Percentiles rank a stretch among this genome's conserved stretches.
These are phyloP conservation scores for Neckera pumila DNA, from an alignment of 225 moss, liverwort and hornwort species.

Conservation along the genomic window DNA sequence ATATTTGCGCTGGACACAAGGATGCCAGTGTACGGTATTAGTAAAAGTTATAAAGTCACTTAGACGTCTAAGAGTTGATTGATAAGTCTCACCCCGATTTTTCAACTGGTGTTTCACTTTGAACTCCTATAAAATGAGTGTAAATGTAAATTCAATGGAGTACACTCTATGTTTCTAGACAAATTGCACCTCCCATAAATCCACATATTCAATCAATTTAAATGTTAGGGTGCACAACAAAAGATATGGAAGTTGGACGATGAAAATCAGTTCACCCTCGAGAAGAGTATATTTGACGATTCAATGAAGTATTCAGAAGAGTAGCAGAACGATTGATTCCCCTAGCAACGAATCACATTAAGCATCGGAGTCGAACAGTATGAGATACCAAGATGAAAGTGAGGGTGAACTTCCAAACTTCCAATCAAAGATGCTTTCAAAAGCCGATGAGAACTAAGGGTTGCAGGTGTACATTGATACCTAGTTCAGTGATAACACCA, in stretches of 20 bases:
- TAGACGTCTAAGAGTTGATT: neutral
- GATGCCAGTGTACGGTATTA: neutral
- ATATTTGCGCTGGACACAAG: neutral
- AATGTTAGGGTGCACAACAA: neutral
- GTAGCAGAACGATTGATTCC: neutral
- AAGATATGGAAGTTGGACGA: neutral
- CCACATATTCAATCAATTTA: neutral
- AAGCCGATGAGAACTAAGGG: neutral
- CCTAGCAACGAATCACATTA: neutral
- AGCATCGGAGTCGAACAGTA: neutral
- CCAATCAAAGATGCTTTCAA: neutral
- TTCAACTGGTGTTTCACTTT: neutral
- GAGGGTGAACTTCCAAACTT: neutral
- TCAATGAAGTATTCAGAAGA: neutral
- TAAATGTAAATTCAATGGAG: neutral
- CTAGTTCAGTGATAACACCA: conserved; percentile 39
- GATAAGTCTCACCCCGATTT: no score
- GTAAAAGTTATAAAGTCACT: neutral
- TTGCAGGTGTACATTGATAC: neutral
- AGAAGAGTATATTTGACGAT: neutral
- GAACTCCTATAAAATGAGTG: neutral
- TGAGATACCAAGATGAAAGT: neutral
- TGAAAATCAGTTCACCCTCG: neutral
- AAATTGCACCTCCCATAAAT: neutral
- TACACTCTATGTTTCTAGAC: neutral